Evolutionary conservation across 2,329 filamentous ascomycete genomes (phyloP).

Genomic region (Diplodia seriata): DNA sequence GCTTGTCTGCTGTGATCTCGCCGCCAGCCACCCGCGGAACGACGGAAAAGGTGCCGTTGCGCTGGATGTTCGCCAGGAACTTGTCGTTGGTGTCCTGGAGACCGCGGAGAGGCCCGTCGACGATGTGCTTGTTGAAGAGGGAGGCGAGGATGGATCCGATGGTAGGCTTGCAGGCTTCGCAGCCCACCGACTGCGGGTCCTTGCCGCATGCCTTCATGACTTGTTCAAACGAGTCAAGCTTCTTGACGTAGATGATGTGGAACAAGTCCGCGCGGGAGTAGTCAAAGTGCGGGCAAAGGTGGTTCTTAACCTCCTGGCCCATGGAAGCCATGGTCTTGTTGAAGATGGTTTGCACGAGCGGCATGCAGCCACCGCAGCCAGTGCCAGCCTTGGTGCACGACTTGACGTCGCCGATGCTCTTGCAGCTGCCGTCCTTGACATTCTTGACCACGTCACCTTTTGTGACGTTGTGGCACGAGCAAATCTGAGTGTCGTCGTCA

Average conservation of each 20-base stretch:
- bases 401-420: conserved; percentile 82
- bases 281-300: conserved; percentile 83
- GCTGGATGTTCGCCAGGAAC: conserved; percentile 87
- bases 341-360: conserved; percentile 87
- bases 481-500: conserved; percentile 85
- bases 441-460: conserved; percentile 78
- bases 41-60: conserved; percentile 89
- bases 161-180: conserved; percentile 85
- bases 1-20: conserved; percentile 85
- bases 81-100: conserved; percentile 91
- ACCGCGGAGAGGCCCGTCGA: conserved; percentile 73
- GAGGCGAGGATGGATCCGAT: conserved; percentile 82
- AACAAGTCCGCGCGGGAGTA: conserved; percentile 88
- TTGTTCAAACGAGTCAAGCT: conserved; percentile 71
- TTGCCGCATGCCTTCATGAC: conserved; percentile 82
- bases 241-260: conserved; percentile 85
- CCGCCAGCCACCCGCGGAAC: conserved; percentile 82
- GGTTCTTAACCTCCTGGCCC: conserved; percentile 86
- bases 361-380: conserved; percentile 89
- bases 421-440: conserved; percentile 81
- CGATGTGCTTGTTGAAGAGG: conserved; percentile 82
- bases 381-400: conserved; percentile 91
- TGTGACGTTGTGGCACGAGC: conserved; percentile 90
- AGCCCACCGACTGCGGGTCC: conserved; percentile 75
- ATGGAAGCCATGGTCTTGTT: conserved; percentile 85